Conservation (phyloP, 768 basidiomycete species). For the Rhodotorula sphaerocarpa region DNA sequence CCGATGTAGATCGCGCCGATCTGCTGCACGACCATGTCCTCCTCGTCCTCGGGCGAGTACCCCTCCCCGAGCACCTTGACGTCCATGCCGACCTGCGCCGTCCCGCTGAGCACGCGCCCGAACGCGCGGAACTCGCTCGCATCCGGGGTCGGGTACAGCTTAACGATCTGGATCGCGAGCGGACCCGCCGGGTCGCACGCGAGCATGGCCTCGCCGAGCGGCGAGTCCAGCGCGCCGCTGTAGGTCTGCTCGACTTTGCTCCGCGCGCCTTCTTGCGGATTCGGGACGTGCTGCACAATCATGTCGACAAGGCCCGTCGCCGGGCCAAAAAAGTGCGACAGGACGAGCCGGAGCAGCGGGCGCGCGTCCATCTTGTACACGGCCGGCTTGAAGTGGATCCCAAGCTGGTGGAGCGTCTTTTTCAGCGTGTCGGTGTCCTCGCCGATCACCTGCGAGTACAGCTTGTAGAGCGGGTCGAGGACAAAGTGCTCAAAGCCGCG, state of each 20-base stretch:
- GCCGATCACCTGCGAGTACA: constrained; percentile 89
- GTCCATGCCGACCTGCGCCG: constrained; percentile 67
- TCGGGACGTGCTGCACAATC: constrained; percentile 80
- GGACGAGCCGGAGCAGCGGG: constrained; percentile 81
- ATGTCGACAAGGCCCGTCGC: constrained; percentile 85
- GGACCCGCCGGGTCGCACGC: constrained; percentile 75
- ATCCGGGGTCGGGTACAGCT: constrained; percentile 92
- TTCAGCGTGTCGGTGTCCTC: constrained; percentile 84
- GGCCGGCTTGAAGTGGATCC: constrained; percentile 78
- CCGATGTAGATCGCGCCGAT: constrained; percentile 85
- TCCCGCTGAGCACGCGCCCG: constrained; percentile 87
- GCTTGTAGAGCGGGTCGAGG: constrained; percentile 89
- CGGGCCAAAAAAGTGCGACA: constrained; percentile 92
- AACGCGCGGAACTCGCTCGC: constrained; percentile 95
- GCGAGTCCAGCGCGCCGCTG: constrained; percentile 75
- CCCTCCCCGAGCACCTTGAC: constrained; percentile 97
- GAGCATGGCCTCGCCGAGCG: constrained; percentile 69
- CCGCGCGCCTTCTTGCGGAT: constrained; percentile 46
- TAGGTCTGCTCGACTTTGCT: constrained; percentile 63
- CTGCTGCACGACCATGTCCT: constrained; percentile 81
- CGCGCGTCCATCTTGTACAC: constrained; percentile 99
- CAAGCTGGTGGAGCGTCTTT: constrained; percentile 62
- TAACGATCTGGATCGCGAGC: constrained; percentile 83
- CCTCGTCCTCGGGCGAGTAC: constrained; percentile 97
- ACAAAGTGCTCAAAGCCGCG: constrained; percentile 93